Evolutionary conservation across 2,329 filamentous ascomycete species (phyloP).

Genomic region (Anisogramma anomala): DNA sequence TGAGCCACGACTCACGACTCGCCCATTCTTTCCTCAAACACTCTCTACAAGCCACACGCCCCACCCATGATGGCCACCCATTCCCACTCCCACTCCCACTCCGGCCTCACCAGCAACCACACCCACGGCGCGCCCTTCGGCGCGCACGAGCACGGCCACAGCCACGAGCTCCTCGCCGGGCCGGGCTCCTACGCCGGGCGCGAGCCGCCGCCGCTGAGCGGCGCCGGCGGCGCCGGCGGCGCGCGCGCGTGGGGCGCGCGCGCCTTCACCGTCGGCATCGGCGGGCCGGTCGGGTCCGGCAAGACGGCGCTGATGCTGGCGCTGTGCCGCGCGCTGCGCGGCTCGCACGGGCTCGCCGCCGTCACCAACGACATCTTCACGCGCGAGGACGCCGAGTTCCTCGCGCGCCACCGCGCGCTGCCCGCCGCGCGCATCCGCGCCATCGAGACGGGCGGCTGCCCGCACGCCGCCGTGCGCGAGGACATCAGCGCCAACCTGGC

Average conservation of each 20-base stretch:
- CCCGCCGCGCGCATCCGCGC: conserved; percentile 76
- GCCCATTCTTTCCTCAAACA: too few species aligned
- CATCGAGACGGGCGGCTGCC: conserved; percentile 95
- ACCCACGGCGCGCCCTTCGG: conserved; percentile 36
- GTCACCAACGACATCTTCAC: conserved; percentile 99
- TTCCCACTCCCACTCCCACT: conserved; percentile 51
- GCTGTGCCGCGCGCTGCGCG: conserved; percentile 73
- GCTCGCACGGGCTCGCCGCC: conserved; percentile 75
- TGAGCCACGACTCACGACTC: too few species aligned
- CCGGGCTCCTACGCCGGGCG: conserved; percentile 81
- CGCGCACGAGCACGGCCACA: conserved; percentile 74
- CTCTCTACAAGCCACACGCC: neutral
- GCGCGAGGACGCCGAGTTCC: conserved; percentile 93
- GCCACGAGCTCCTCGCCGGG: conserved; percentile 87
- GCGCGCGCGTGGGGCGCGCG: conserved; percentile 78
- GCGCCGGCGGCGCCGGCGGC: conserved; percentile 73
- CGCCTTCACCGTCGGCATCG: conserved; percentile 95
- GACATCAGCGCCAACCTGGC: conserved; percentile 92
- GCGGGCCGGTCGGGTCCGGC: conserved; percentile 94
- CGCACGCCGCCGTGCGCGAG: conserved; percentile 92
- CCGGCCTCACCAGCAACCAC: conserved; percentile 36
- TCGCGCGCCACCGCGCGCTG: conserved; percentile 75
- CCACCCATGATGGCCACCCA: conserved; percentile 26
- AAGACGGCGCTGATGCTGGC: conserved; percentile 96
- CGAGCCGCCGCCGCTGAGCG: too few species aligned